These are phyloP conservation scores for Eucalyptus lansdowneana DNA, from an alignment of 345 rosid species.

Conservation along the genomic window DNA sequence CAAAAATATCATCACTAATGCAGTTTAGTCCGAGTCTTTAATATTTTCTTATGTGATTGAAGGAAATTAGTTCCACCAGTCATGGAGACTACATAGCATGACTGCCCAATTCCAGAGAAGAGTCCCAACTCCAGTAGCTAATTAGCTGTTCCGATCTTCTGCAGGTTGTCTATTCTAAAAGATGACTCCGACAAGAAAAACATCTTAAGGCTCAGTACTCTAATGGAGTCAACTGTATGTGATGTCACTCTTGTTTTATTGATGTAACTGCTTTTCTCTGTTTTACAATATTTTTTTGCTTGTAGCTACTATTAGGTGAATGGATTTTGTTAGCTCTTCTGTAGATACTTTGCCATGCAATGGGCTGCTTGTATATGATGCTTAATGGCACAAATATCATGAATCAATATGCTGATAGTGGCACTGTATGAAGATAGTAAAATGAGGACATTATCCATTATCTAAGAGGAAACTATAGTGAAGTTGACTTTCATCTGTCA, in stretches of 20 bases:
- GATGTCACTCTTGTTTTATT: background rate
- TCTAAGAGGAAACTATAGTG: background rate
- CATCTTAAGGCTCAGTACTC: background rate
- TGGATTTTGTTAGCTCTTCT: background rate
- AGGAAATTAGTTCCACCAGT: background rate
- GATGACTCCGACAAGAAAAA: background rate
- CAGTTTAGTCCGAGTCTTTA: background rate
- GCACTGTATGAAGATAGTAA: background rate
- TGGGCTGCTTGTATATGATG: background rate
- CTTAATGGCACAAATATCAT: background rate
- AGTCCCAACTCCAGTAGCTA: background rate
- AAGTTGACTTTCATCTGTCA: background rate
- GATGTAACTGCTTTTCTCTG: background rate
- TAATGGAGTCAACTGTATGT: background rate
- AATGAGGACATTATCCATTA: background rate
- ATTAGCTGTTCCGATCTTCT: background rate
- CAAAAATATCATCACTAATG: background rate
- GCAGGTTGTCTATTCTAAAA: background rate
- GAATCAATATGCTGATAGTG: background rate
- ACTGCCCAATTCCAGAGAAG: background rate
- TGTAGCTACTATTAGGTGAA: background rate
- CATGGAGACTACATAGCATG: background rate
- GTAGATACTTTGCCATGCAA: background rate
- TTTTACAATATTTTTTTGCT: background rate
- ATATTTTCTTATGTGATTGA: background rate